Conservation (phyloP, 257 asterid genomes). For the Capsicum pubescens region DNA sequence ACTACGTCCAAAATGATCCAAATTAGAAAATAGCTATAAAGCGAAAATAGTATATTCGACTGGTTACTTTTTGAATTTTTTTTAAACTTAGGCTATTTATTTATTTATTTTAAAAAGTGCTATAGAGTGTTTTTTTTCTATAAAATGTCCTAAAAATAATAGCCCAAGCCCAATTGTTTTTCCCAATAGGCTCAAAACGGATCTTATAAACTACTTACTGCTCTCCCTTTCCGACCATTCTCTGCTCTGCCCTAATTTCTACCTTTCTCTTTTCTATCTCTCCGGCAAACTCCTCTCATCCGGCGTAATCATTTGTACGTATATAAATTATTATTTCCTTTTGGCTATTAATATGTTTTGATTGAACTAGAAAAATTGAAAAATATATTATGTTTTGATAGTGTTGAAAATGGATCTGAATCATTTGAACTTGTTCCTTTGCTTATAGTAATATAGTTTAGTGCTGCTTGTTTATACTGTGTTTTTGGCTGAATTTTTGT, state of each 20-base stretch:
- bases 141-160: too few species aligned
- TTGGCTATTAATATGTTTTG: too few species aligned
- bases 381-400: not conserved
- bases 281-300: too few species aligned
- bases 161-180: not conserved
- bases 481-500: too few species aligned
- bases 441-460: not conserved
- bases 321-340: not conserved
- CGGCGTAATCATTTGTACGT: not conserved
- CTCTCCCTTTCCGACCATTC: not conserved
- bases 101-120: too few species aligned
- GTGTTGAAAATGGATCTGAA: slow-evolving; percentile 24
- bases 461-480: not conserved
- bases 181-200: not conserved
- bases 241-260: not conserved
- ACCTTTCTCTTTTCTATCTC: too few species aligned
- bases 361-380: not conserved
- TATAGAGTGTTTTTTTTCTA: too few species aligned
- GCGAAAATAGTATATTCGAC: too few species aligned
- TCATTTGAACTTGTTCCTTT: not conserved
- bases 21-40: too few species aligned
- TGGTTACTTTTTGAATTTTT: too few species aligned
- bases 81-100: too few species aligned
- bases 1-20: too few species aligned
- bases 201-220: not conserved